These are phyloP conservation scores for Neoboletus magnificus DNA, from an alignment of 768 basidiomycete genomes.

Conservation along the genomic window DNA sequence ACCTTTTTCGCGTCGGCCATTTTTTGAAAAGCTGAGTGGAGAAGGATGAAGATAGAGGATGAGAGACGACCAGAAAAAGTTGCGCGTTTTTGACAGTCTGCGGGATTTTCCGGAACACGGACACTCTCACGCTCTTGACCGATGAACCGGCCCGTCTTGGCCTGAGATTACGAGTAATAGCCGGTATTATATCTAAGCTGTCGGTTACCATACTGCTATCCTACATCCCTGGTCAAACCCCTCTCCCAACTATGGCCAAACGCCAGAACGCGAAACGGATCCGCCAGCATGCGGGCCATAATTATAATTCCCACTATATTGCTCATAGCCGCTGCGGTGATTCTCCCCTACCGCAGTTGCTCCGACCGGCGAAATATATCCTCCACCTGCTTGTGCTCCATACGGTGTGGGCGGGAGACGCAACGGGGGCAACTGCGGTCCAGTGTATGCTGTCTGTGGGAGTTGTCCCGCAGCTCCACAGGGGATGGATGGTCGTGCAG, in stretches of 20 bases:
- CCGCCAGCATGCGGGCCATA: constrained; percentile 22
- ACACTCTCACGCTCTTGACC: constrained; percentile 29
- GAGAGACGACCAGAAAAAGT: constrained; percentile 46
- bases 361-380: constrained; percentile 23
- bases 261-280: constrained; percentile 21
- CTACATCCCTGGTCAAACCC: constrained; percentile 12
- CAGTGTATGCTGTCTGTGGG: constrained; percentile 18
- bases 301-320: constrained; percentile 22
- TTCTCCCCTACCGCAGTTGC: constrained; percentile 15
- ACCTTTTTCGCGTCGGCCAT: constrained; percentile 83
- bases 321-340: constrained; percentile 23
- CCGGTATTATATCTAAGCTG: constrained; percentile 17
- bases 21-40: constrained; percentile 54
- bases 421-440: constrained; percentile 27
- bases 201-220: constrained; percentile 14
- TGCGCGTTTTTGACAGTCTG: constrained; percentile 39
- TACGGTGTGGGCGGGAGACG: constrained; percentile 24
- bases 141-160: not conserved
- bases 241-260: constrained; percentile 26
- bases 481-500: constrained; percentile 11
- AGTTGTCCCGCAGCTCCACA: constrained; percentile 15
- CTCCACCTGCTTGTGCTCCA: constrained; percentile 14
- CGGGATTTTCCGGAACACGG: constrained; percentile 30
- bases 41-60: constrained; percentile 44
- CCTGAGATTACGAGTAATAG: not conserved